A percentile compares a stretch with the other conserved stretches of the same genome.
Conservation (phyloP, 768 basidiomycete species). For the Suillus placidus region DNA sequence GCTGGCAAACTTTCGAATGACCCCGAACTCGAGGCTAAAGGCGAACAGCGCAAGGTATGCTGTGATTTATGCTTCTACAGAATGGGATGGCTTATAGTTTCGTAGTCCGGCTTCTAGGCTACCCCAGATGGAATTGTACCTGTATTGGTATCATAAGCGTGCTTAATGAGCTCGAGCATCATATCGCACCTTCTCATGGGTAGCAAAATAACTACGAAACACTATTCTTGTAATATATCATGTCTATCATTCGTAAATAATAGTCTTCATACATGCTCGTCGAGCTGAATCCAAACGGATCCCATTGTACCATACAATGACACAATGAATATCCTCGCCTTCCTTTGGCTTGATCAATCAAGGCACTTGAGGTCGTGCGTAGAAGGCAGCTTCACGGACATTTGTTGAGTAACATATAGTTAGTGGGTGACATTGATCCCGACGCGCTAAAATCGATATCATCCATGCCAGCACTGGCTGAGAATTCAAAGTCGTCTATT, state of each 20-base stretch:
- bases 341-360: neutral
- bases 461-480: no score
- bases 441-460: neutral
- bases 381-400: neutral
- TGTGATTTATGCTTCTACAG: neutral
- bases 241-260: neutral
- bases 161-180: neutral
- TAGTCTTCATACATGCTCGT: neutral
- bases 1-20: conserved; percentile 11
- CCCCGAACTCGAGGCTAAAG: conserved; percentile 4
- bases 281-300: neutral
- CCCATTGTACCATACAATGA: neutral
- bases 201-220: neutral
- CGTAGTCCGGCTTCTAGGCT: neutral
- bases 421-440: neutral
- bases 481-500: no score
- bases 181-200: neutral
- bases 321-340: neutral
- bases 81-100: neutral
- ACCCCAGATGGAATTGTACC: neutral
- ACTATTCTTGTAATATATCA: neutral
- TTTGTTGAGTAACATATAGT: neutral
- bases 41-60: conserved; percentile 14
- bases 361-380: neutral
- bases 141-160: neutral